Evolutionary conservation across 108 stramenopile species (phyloP).

Genomic region (Cyclotella distinguenda): DNA sequence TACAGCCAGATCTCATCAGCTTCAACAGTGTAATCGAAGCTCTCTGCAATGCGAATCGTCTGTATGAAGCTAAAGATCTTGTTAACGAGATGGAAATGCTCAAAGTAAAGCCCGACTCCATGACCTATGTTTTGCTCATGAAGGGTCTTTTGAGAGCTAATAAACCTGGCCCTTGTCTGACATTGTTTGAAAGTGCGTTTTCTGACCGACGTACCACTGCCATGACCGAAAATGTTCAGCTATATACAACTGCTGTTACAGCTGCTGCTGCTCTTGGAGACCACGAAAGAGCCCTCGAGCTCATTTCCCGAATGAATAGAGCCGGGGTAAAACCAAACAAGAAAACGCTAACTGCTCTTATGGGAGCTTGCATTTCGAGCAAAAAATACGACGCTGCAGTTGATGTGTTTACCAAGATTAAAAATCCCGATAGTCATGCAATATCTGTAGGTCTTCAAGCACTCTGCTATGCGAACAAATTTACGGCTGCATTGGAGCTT

Average conservation of each 20-base stretch:
- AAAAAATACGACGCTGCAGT: constrained; percentile 59
- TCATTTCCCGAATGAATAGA: constrained; percentile 74
- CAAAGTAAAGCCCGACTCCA: constrained; percentile 74
- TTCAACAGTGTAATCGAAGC: constrained; percentile 74
- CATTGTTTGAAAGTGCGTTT: constrained; percentile 82
- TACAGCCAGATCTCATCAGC: constrained; percentile 64
- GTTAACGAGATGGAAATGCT: constrained; percentile 70
- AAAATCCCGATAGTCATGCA: constrained; percentile 74
- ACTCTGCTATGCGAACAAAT: constrained; percentile 51
- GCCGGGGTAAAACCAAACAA: constrained; percentile 82
- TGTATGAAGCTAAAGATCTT: constrained; percentile 70
- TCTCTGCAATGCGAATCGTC: constrained; percentile 57
- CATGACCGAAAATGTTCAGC: constrained; percentile 74
- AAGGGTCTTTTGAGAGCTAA: constrained; percentile 66
- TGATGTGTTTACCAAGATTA: constrained; percentile 65
- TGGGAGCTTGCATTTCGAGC: constrained; percentile 76
- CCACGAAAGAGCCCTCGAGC: constrained; percentile 75
- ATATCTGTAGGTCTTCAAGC: constrained; percentile 67
- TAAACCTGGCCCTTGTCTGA: constrained; percentile 73
- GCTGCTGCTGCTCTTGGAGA: constrained; percentile 76
- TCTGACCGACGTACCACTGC: constrained; percentile 59
- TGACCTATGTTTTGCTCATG: constrained; percentile 86
- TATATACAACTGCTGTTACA: constrained; percentile 89
- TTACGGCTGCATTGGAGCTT: constrained; percentile 48
- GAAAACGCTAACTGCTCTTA: constrained; percentile 79